These are phyloP conservation scores for Aureococcus anophagefferens DNA, from an alignment of 108 stramenopile species.

Conservation along the genomic window DNA sequence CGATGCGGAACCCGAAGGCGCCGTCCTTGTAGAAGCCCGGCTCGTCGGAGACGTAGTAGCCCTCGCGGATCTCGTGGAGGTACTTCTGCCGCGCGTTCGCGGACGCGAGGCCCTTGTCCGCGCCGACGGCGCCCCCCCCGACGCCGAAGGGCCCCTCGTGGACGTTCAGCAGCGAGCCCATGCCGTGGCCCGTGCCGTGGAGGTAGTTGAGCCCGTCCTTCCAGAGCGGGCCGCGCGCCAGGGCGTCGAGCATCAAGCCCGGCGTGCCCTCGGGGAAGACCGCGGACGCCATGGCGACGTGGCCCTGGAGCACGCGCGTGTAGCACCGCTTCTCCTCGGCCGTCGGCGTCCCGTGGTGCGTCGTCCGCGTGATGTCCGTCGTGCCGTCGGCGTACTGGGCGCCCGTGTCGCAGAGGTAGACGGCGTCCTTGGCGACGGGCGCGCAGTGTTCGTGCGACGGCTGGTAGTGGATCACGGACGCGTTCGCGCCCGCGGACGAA, in stretches of 20 bases:
- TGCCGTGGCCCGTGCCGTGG: constrained; percentile 61
- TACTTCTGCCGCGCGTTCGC: constrained; percentile 4
- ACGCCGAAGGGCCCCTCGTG: constrained; percentile 56
- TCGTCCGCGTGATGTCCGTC: constrained; percentile 55
- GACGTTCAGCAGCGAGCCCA: constrained; percentile 54
- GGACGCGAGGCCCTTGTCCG: neutral
- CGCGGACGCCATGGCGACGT: constrained; percentile 34
- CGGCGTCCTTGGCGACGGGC: constrained; percentile 7
- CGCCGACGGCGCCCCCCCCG: constrained; percentile 11
- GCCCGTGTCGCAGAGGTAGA: constrained; percentile 38
- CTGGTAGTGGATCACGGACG: constrained; percentile 54
- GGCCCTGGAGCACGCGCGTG: constrained; percentile 52
- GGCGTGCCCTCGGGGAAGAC: constrained; percentile 46
- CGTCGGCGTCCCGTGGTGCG: constrained; percentile 39
- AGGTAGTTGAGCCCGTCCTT: constrained; percentile 44
- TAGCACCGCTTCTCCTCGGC: constrained; percentile 24
- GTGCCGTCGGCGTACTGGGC: constrained; percentile 54
- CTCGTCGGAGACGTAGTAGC: constrained; percentile 51
- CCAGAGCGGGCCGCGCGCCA: constrained; percentile 48
- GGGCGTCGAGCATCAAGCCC: constrained; percentile 35
- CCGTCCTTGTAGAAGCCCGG: constrained; percentile 55
- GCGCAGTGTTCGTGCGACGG: constrained; percentile 17
- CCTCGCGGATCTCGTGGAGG: constrained; percentile 15
- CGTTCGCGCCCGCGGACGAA: constrained; percentile 39
- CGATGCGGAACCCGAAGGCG: constrained; percentile 47